phyloP scores from a whole-genome alignment of 2,329 filamentous ascomycete species.

The Epichloe coenophiala region DNA sequence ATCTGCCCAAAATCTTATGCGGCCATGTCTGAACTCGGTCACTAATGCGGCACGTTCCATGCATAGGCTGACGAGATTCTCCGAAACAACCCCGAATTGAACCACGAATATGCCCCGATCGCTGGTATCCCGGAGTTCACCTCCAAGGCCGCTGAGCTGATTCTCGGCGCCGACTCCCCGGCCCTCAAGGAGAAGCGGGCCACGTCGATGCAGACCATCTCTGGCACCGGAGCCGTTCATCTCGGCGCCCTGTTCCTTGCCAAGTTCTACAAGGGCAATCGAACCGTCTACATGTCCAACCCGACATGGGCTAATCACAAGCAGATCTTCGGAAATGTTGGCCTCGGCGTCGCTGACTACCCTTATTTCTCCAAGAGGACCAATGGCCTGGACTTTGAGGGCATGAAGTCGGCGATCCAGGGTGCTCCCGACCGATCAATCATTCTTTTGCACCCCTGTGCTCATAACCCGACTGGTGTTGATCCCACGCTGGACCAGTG shows the following conservation, averaged over 20 bases:
- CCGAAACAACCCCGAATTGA: constrained; percentile 74
- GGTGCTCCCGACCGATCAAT: constrained; percentile 67
- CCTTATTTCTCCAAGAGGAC: constrained; percentile 88
- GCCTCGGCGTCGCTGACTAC: constrained; percentile 65
- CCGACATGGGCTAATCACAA: constrained; percentile 99
- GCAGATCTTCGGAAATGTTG: constrained; percentile 93
- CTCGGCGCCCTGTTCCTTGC: constrained; percentile 85
- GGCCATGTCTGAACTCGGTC: background rate
- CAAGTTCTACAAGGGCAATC: constrained; percentile 71
- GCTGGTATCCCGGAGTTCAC: constrained; percentile 79
- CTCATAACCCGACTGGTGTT: constrained; percentile 95
- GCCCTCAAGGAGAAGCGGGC: constrained; percentile 74
- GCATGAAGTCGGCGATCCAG: constrained; percentile 62
- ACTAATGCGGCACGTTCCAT: background rate
- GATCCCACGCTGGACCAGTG: constrained; percentile 91
- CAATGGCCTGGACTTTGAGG: constrained; percentile 81
- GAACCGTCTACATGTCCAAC: constrained; percentile 77
- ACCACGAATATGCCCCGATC: constrained; percentile 98
- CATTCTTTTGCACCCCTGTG: constrained; percentile 86
- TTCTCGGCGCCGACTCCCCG: constrained; percentile 67
- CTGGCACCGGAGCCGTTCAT: constrained; percentile 90
- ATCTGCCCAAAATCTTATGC: background rate
- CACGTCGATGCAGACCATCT: constrained; percentile 83
- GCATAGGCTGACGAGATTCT: constrained; percentile 78
- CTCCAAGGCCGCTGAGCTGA: constrained; percentile 77